phyloP scores from a whole-genome alignment of 164 flowering plant genomes.

The Aristolochia fimbriata region DNA sequence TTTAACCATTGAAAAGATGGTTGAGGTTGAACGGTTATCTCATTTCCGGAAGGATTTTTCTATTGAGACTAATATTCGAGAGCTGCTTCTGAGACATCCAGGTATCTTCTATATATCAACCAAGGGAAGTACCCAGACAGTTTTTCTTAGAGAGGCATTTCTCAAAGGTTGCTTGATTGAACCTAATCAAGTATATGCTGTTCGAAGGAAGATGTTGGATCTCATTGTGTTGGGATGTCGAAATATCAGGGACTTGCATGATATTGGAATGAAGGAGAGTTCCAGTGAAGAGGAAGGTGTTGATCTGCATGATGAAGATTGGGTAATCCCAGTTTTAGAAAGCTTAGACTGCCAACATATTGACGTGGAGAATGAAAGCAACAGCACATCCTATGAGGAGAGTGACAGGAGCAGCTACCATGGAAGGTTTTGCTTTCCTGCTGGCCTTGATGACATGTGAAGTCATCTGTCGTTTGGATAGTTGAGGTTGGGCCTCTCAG shows the following conservation, averaged over 20 bases:
- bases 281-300: conserved; percentile 1
- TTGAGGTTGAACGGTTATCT: conserved; percentile 57
- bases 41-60: conserved; percentile 71
- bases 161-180: conserved; percentile 49
- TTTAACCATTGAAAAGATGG: conserved; percentile 78
- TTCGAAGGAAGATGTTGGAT: conserved; percentile 70
- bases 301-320: conserved; percentile 33
- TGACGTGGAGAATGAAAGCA: background rate
- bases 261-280: conserved; percentile 14
- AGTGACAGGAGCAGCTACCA: too few relatives aligned
- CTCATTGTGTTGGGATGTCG: conserved; percentile 51
- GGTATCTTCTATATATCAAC: conserved; percentile 86
- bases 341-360: conserved; percentile 9
- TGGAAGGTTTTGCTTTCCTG: too few relatives aligned
- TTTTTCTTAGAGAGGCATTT: conserved; percentile 82
- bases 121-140: conserved; percentile 46
- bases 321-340: conserved; percentile 47
- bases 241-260: conserved; percentile 28
- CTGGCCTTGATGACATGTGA: too few relatives aligned
- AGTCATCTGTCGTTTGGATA: too few relatives aligned
- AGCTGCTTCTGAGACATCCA: conserved; percentile 77
- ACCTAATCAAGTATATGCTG: conserved; percentile 47
- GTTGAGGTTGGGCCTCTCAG: too few relatives aligned
- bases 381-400: background rate
- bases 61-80: conserved; percentile 64